Conservation (phyloP, 2,329 filamentous ascomycete species). For the Calonectria multiphialidica region DNA sequence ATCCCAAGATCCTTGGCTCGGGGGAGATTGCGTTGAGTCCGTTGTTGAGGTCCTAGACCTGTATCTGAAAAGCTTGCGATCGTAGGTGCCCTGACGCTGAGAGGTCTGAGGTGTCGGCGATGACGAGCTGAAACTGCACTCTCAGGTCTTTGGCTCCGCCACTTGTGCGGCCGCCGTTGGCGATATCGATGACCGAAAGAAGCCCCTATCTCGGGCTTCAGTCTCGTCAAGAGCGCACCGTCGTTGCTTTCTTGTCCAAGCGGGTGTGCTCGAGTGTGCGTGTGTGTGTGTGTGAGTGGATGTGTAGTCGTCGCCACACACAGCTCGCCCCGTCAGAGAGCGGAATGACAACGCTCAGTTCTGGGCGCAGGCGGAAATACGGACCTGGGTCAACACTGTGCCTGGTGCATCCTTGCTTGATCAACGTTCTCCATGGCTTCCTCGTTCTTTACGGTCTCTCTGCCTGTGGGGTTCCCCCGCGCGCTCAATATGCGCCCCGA, state of each 20-base stretch:
- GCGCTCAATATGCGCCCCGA: constrained; percentile 40
- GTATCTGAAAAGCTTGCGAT: not conserved
- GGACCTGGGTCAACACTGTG: constrained; percentile 26
- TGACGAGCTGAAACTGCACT: constrained; percentile 15
- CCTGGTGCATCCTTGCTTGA: constrained; percentile 24
- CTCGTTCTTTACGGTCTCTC: constrained; percentile 33
- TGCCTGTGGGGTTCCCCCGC: constrained; percentile 29
- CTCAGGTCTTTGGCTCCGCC: constrained; percentile 20
- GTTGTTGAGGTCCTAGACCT: constrained; percentile 3
- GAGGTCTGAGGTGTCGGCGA: not conserved
- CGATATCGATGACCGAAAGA: constrained; percentile 26
- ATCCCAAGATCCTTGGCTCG: constrained; percentile 17
- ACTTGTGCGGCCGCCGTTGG: constrained; percentile 31
- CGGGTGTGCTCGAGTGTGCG: not conserved
- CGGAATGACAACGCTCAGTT: not conserved
- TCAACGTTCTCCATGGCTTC: constrained; percentile 32
- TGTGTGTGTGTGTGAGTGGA: not conserved
- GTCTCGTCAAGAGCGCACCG: constrained; percentile 23
- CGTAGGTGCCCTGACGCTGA: not conserved
- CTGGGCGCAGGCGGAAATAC: constrained; percentile 6
- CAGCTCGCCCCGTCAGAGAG: not conserved
- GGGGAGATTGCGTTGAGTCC: constrained; percentile 22
- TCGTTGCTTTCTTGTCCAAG: not conserved
- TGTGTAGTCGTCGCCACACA: constrained; percentile 1
- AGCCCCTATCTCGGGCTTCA: constrained; percentile 25